A percentile compares a stretch with the other conserved stretches of the same genome.
Conservation (phyloP, 805 yeast genomes). For the Metschnikowia cubensis region DNA sequence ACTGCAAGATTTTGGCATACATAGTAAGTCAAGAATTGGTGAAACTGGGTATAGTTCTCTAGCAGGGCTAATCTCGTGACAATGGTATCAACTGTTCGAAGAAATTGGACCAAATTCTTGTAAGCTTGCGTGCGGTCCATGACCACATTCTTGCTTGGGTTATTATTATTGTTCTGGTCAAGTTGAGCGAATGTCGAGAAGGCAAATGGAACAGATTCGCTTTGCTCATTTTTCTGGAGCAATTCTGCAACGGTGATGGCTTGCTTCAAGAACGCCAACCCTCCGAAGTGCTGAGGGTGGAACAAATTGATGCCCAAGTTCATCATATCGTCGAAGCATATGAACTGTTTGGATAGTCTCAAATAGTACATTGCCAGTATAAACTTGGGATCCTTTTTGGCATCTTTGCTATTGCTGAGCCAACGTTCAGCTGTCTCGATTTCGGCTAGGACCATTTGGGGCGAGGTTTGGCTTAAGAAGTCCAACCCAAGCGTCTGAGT, state of each 20-base stretch:
- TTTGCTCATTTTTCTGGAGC: background rate
- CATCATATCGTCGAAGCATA: constrained; percentile 12
- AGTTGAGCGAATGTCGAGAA: constrained; percentile 36
- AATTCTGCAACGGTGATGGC: background rate
- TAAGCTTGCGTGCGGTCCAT: constrained; percentile 22
- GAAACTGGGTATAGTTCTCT: constrained; percentile 22
- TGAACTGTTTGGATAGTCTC: constrained; percentile 25
- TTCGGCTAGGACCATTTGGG: constrained; percentile 22
- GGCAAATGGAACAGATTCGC: constrained; percentile 6
- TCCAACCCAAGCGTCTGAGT: constrained; percentile 56
- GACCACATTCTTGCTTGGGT: constrained; percentile 32
- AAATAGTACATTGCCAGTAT: constrained; percentile 21
- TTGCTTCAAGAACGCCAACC: background rate
- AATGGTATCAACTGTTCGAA: constrained; percentile 20
- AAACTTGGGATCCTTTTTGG: constrained; percentile 7
- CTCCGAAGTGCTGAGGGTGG: background rate
- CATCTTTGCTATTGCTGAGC: constrained; percentile 20
- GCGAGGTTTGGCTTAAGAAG: constrained; percentile 24
- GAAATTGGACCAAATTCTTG: constrained; percentile 17
- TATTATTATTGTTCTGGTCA: constrained; percentile 33
- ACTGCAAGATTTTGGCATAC: constrained; percentile 22
- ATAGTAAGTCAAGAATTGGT: constrained; percentile 25
- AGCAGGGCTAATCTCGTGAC: constrained; percentile 19
- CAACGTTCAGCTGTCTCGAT: constrained; percentile 33
- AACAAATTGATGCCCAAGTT: constrained; percentile 5